Conservation (phyloP, 2,329 filamentous ascomycete species). For the Pseudogymnoascus sp. region DNA sequence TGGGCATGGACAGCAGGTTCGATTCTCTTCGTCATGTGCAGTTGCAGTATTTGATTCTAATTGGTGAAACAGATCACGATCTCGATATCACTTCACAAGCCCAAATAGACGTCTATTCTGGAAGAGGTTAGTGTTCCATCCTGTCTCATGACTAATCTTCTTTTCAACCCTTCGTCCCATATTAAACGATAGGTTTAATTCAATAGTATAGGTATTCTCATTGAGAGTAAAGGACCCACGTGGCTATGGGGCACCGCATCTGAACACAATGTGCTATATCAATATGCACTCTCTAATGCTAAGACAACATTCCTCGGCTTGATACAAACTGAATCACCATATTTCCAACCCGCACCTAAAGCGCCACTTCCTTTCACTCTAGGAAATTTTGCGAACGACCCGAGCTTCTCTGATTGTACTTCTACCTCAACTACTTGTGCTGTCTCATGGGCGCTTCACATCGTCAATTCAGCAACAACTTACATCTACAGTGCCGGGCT, state of each 20-base stretch:
- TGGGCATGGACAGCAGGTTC: slow-evolving; percentile 36
- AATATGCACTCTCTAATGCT: slow-evolving; percentile 58
- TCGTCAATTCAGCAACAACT: slow-evolving; percentile 43
- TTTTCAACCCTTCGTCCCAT: no score
- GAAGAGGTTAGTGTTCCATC: slow-evolving; percentile 22
- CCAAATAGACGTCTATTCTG: slow-evolving; percentile 31
- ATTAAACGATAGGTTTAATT: slow-evolving; percentile 3
- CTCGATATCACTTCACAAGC: slow-evolving; percentile 23
- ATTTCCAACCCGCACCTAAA: slow-evolving; percentile 58
- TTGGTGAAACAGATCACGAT: slow-evolving; percentile 29
- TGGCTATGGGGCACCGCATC: slow-evolving; percentile 60
- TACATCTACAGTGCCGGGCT: slow-evolving; percentile 44
- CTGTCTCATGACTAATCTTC: no score
- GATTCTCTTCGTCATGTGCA: slow-evolving; percentile 23
- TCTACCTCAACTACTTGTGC: slow-evolving; percentile 35
- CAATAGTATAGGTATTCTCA: slow-evolving; percentile 46
- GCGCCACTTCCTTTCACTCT: slow-evolving; percentile 41
- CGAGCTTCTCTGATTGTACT: slow-evolving; percentile 39
- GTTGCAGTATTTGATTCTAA: no score
- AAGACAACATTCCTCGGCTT: slow-evolving; percentile 55
- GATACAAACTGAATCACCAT: slow-evolving; percentile 64
- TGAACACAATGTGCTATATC: slow-evolving; percentile 61
- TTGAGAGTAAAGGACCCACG: slow-evolving; percentile 38
- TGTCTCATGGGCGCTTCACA: slow-evolving; percentile 58
- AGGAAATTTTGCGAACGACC: slow-evolving; percentile 38